These are phyloP conservation scores for Corynespora cassiicola DNA, from an alignment of 2,329 filamentous ascomycete species.

Conservation along the genomic window DNA sequence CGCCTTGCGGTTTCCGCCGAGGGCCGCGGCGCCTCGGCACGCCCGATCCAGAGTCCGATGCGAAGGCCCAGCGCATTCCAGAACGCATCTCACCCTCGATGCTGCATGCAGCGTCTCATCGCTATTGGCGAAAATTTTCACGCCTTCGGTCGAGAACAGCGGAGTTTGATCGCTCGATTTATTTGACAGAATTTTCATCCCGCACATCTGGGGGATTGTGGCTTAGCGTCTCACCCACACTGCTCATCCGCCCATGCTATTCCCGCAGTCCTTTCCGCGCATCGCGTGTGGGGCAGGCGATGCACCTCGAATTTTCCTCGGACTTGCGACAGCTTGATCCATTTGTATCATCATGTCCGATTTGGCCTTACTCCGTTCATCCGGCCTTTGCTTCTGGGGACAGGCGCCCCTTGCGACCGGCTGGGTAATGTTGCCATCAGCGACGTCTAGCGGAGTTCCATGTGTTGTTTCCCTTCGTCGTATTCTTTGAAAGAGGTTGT, in stretches of 20 bases:
- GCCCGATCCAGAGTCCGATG: slow-evolving; percentile 6
- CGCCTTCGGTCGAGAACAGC: not conserved
- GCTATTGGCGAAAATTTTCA: slow-evolving; percentile 3
- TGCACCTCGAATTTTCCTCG: not conserved
- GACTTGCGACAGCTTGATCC: slow-evolving; percentile 1
- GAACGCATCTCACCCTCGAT: slow-evolving; percentile 26
- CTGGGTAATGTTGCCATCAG: too few species aligned
- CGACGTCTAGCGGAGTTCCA: too few species aligned
- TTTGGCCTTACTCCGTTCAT: not conserved
- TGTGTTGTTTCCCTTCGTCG: not conserved
- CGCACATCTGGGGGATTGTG: too few species aligned
- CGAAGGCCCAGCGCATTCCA: slow-evolving; percentile 24
- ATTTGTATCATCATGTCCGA: not conserved
- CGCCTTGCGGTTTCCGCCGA: slow-evolving; percentile 16
- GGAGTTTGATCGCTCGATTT: not conserved
- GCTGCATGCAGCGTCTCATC: slow-evolving; percentile 14
- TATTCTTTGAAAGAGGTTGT: not conserved
- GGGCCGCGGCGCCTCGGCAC: slow-evolving; percentile 14
- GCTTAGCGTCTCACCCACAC: too few species aligned
- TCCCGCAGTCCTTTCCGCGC: not conserved
- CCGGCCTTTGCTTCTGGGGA: not conserved
- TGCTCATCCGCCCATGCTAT: too few species aligned
- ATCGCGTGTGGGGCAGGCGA: not conserved
- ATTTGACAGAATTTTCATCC: not conserved
- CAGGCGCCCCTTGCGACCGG: not conserved